Percentiles rank a stretch among this genome's conserved stretches.
These are phyloP conservation scores for Penicillium sumatraense DNA, from an alignment of 2,329 filamentous ascomycete species.

Conservation along the genomic window DNA sequence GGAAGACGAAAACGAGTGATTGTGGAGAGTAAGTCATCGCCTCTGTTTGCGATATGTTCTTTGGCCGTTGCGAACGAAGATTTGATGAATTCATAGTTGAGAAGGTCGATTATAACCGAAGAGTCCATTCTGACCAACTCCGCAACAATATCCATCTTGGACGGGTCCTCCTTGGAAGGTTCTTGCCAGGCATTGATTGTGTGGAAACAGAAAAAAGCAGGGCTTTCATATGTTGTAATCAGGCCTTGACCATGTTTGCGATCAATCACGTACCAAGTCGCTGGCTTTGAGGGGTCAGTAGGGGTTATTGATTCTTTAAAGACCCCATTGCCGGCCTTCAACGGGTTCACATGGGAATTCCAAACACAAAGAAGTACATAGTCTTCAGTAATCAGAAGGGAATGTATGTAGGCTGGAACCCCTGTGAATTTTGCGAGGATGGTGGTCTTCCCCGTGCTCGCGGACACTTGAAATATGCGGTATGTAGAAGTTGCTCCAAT, in stretches of 20 bases:
- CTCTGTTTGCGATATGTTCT: constrained; percentile 25
- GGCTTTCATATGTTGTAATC: constrained; percentile 69
- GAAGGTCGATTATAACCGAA: constrained; percentile 65
- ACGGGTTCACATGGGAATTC: constrained; percentile 64
- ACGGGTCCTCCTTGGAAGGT: constrained; percentile 33
- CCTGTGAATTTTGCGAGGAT: constrained; percentile 70
- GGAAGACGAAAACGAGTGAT: constrained; percentile 46
- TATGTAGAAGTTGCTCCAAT: constrained; percentile 64
- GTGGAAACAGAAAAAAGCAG: constrained; percentile 79
- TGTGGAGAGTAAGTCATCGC: constrained; percentile 35
- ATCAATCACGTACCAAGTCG: constrained; percentile 77
- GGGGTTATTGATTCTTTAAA: constrained; percentile 69
- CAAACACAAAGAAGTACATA: constrained; percentile 77
- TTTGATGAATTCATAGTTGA: constrained; percentile 74
- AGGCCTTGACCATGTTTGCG: constrained; percentile 66
- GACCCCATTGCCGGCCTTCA: neutral
- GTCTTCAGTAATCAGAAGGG: constrained; percentile 72
- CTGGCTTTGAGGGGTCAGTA: constrained; percentile 61
- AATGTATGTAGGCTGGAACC: constrained; percentile 77
- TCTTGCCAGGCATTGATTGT: constrained; percentile 78
- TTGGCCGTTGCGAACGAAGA: constrained; percentile 57
- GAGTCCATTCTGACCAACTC: constrained; percentile 70
- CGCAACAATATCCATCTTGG: constrained; percentile 60
- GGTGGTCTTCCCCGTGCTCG: constrained; percentile 66
- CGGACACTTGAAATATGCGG: constrained; percentile 69